Percentiles rank a stretch among this genome's conserved stretches.
Evolutionary conservation across 192 early-diverging fungal genomes (phyloP).

Genomic region (Thamnidium elegans): DNA sequence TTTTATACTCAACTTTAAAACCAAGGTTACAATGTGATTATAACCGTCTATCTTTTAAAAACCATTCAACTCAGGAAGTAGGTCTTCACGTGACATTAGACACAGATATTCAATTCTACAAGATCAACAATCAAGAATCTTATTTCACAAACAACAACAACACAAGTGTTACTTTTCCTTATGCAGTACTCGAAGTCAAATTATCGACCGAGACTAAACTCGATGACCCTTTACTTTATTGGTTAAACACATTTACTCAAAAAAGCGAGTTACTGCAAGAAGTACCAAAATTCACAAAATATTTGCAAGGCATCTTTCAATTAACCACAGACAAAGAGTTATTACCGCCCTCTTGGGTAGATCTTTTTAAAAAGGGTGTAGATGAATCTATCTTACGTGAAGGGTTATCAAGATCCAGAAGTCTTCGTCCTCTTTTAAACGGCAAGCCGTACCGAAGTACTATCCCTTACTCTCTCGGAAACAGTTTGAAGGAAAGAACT

Average conservation of each 20-base stretch:
- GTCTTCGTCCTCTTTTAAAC: slow-evolving; percentile 20
- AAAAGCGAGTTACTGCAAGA: slow-evolving; percentile 64
- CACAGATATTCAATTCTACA: slow-evolving; percentile 79
- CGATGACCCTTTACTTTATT: slow-evolving; percentile 38
- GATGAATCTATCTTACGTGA: slow-evolving; percentile 54
- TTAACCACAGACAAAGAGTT: background rate
- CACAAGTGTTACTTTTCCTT: too few species aligned
- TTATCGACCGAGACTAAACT: slow-evolving; percentile 72
- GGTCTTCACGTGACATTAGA: slow-evolving; percentile 68
- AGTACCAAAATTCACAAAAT: slow-evolving; percentile 85
- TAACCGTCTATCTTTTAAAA: slow-evolving; percentile 89
- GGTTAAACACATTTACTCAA: slow-evolving; percentile 69
- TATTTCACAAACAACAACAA: slow-evolving; percentile 62
- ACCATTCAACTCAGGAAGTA: slow-evolving; percentile 77
- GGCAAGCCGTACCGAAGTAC: slow-evolving; percentile 18
- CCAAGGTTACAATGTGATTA: slow-evolving; percentile 77
- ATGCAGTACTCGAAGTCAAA: slow-evolving; percentile 81
- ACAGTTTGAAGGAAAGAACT: background rate
- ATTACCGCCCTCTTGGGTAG: slow-evolving; percentile 19
- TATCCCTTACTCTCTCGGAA: slow-evolving; percentile 3
- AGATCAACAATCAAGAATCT: slow-evolving; percentile 64
- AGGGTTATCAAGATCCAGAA: slow-evolving; percentile 14
- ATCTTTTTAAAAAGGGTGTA: slow-evolving; percentile 58
- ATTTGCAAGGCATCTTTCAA: slow-evolving; percentile 59
- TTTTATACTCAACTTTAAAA: slow-evolving; percentile 54